Evolutionary conservation across 2,329 filamentous ascomycete species (phyloP), one percentile per base, ranked within the genome.

Genomic region (Podosphaera aphanis): DNA sequence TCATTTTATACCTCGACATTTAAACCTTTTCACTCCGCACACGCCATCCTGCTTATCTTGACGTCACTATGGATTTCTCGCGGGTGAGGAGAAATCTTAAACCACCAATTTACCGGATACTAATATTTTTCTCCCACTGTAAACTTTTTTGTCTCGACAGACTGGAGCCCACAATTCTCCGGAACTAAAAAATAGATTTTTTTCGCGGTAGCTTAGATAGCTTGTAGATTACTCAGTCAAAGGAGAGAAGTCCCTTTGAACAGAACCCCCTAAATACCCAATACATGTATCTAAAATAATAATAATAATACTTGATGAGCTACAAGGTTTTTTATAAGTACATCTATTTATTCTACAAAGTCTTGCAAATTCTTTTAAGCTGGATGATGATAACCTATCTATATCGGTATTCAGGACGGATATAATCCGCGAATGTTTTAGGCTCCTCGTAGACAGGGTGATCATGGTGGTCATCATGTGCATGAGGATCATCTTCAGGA

Each of bases 381-480:
- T 40, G 15, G 37, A 18, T 23, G 16, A 19, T n/a, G n/a, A n/a
- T n/a, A n/a, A 48, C 52, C 50, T 88, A 93, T 71, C 77, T 77
- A 18, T 43, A 43, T 10, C 25, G 15, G 74, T 95, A 98, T 63
- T 94, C 77, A 50, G 86, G 84, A 74, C 83, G 85, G 67, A 98
- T 77, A 66, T 74, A 95, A 71, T 98, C 83, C 65, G 84, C 84
- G 63, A 95, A 88, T 57, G 83, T 93, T 79, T 94, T 93, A 63
- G 85, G 83, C 68, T 93, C 84, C 67, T 90, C 84, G 62, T 70
- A 51, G 20, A 36, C 70, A 56, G 64, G 62, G 58, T 77, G 69
- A 55, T 63, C 61, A 57, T 62, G 52, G 35, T 55, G 57, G 53
- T 62, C 57, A 61, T 74, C 74, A 58, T 73, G 68, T 49, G 60